Evolutionary conservation across 805 yeast genomes (phyloP).

Genomic region (Candida sphagnicola): DNA sequence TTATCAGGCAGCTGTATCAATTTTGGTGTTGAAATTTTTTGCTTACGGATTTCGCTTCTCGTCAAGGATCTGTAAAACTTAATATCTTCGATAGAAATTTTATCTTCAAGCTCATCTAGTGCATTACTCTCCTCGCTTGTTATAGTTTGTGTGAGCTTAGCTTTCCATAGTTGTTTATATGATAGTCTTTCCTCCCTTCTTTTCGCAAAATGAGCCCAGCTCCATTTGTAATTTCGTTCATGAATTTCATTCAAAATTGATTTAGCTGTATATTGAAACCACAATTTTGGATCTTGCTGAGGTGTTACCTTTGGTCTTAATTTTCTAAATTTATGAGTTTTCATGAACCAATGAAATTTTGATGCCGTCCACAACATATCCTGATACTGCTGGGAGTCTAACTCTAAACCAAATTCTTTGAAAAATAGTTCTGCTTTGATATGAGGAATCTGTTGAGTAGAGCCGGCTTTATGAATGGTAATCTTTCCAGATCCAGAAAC

Average conservation of each 20-base stretch:
- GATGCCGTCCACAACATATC: constrained; percentile 80
- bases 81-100: constrained; percentile 70
- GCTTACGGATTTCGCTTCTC: constrained; percentile 58
- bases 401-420: constrained; percentile 82
- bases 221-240: constrained; percentile 75
- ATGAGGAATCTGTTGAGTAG: constrained; percentile 66
- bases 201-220: constrained; percentile 76
- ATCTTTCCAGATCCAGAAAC: constrained; percentile 86
- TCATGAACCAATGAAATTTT: constrained; percentile 70
- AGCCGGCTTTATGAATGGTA: constrained; percentile 72
- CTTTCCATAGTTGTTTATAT: constrained; percentile 68
- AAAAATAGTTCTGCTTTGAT: constrained; percentile 71
- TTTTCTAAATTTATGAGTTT: constrained; percentile 70
- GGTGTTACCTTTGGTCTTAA: constrained; percentile 58
- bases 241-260: constrained; percentile 77
- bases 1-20: constrained; percentile 11
- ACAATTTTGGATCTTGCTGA: constrained; percentile 63
- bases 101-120: constrained; percentile 53
- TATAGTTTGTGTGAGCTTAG: constrained; percentile 16
- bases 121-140: constrained; percentile 27
- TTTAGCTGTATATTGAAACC: constrained; percentile 82
- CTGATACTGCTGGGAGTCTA: constrained; percentile 81
- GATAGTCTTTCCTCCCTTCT: constrained; percentile 69
- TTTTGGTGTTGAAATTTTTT: constrained; percentile 25
- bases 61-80: constrained; percentile 83